A percentile compares a stretch with the other conserved stretches of the same genome.
These are phyloP conservation scores for Aspergillus baeticus DNA, from an alignment of 495 filamentous ascomycete genomes.

Conservation along the genomic window DNA sequence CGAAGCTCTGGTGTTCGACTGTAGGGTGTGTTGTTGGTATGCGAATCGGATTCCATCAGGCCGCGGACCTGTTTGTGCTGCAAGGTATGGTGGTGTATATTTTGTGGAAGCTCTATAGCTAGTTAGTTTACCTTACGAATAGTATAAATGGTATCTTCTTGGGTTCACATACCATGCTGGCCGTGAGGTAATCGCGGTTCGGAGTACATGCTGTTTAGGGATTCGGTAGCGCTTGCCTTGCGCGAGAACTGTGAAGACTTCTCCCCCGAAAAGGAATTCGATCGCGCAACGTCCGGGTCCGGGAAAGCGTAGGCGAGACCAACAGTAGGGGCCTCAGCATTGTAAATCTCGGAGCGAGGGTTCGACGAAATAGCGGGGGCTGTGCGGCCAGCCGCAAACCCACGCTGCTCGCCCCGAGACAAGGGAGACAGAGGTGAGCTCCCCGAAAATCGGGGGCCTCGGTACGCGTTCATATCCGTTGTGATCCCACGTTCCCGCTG, in stretches of 20 bases:
- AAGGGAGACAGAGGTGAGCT: constrained; percentile 49
- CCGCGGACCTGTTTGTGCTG: constrained; percentile 70
- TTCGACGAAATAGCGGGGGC: constrained; percentile 77
- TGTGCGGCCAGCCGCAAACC: constrained; percentile 56
- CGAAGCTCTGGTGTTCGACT: constrained; percentile 93
- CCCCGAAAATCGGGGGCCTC: constrained; percentile 48
- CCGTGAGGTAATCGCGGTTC: constrained; percentile 69
- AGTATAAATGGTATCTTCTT: background rate
- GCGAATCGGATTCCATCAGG: constrained; percentile 58
- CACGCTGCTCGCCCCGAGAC: constrained; percentile 51
- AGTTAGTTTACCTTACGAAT: constrained; percentile 17
- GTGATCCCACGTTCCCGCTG: constrained; percentile 54
- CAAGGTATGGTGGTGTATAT: constrained; percentile 71
- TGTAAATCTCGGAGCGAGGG: constrained; percentile 72
- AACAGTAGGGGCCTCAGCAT: constrained; percentile 76
- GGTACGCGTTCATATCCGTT: constrained; percentile 47
- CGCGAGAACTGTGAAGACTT: constrained; percentile 53
- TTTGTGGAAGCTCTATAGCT: constrained; percentile 42
- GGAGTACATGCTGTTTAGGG: constrained; percentile 69
- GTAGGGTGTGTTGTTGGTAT: constrained; percentile 69
- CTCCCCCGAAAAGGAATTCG: constrained; percentile 55
- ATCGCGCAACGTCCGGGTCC: constrained; percentile 65
- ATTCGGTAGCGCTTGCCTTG: constrained; percentile 71
- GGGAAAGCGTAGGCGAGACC: constrained; percentile 83
- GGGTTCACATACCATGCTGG: constrained; percentile 52